Percentiles rank a stretch among this genome's conserved stretches.
phyloP scores from a whole-genome alignment of 2,329 filamentous ascomycete genomes.

The Pseudopithomyces maydicus region DNA sequence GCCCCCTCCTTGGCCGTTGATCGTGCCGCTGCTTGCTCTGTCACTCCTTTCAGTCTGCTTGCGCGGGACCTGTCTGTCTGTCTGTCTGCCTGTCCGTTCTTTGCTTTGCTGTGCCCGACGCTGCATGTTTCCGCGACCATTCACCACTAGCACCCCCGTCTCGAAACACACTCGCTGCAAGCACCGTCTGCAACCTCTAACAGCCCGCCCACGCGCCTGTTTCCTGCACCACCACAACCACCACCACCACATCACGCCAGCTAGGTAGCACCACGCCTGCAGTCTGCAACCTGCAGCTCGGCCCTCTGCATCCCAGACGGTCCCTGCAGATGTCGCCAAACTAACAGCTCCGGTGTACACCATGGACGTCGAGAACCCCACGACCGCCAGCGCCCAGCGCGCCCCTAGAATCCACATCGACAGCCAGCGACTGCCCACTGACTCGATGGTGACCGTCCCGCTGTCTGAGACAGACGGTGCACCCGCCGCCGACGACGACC shows the following conservation, averaged over 20 bases:
- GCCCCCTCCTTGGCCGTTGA: slow-evolving; percentile 6
- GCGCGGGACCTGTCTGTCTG: background rate
- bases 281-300: background rate
- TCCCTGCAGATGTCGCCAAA: slow-evolving; percentile 20
- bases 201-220: slow-evolving; percentile 9
- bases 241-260: no score
- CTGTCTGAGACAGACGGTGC: slow-evolving; percentile 66
- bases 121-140: slow-evolving; percentile 10
- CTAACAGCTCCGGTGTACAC: slow-evolving; percentile 20
- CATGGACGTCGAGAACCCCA: slow-evolving; percentile 27
- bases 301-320: background rate
- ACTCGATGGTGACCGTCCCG: slow-evolving; percentile 79
- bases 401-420: slow-evolving; percentile 33
- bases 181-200: slow-evolving; percentile 21
- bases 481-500: slow-evolving; percentile 40
- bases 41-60: slow-evolving; percentile 6
- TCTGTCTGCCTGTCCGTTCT: slow-evolving; percentile 12
- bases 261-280: slow-evolving; percentile 14
- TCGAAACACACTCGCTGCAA: slow-evolving; percentile 26
- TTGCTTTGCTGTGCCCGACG: background rate
- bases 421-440: slow-evolving; percentile 50
- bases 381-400: slow-evolving; percentile 18
- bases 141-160: slow-evolving; percentile 10
- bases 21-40: slow-evolving; percentile 3
- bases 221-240: background rate